Evolutionary conservation across 2,329 filamentous ascomycete species (phyloP).

Genomic region (Pezizomycotina sp.): DNA sequence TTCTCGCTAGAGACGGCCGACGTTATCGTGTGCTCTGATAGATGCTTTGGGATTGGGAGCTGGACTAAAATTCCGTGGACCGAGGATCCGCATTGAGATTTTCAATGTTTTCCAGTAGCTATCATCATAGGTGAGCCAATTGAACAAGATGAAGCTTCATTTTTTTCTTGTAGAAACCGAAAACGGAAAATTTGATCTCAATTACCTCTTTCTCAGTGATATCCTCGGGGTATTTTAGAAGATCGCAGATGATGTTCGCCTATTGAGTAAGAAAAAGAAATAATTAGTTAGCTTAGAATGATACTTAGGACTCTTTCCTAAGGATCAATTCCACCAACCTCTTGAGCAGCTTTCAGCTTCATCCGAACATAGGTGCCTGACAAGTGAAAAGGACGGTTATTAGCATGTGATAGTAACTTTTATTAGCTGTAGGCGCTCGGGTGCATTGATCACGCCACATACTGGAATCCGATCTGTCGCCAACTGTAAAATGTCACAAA

Average conservation of each 20-base stretch:
- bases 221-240: slow-evolving; percentile 66
- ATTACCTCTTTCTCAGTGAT: slow-evolving; percentile 56
- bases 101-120: slow-evolving; percentile 61
- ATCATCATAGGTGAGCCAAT: neutral
- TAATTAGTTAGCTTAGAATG: slow-evolving; percentile 3
- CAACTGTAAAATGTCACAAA: slow-evolving; percentile 43
- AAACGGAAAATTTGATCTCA: neutral
- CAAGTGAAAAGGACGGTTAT: slow-evolving; percentile 24
- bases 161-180: neutral
- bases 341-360: slow-evolving; percentile 93
- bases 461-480: slow-evolving; percentile 85
- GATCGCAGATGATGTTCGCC: slow-evolving; percentile 78
- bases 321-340: slow-evolving; percentile 39
- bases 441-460: slow-evolving; percentile 28
- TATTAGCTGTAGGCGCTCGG: slow-evolving; percentile 23
- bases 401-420: slow-evolving; percentile 16
- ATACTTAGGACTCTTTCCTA: neutral
- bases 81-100: slow-evolving; percentile 69
- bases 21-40: slow-evolving; percentile 80
- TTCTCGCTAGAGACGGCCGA: slow-evolving; percentile 84
- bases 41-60: slow-evolving; percentile 70
- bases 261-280: slow-evolving; percentile 29
- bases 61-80: slow-evolving; percentile 92
- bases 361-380: slow-evolving; percentile 95
- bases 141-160: neutral